A percentile compares a stretch with the other conserved stretches of the same genome.
Conservation (phyloP, 176 grass and related monocot species). For the Oryza australiensis region DNA sequence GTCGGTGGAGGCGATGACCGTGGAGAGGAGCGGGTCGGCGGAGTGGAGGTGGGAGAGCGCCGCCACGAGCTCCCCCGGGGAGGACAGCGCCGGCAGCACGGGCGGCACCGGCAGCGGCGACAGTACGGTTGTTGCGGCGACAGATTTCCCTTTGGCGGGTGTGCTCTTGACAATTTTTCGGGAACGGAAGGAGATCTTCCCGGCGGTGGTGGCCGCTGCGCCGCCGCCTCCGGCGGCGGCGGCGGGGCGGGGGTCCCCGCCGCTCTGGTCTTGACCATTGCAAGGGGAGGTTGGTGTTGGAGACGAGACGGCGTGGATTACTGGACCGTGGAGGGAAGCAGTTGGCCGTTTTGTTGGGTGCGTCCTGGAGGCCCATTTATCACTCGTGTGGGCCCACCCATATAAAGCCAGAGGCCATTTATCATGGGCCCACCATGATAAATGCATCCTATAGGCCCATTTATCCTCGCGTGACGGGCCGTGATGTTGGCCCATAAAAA, state of each 20-base stretch:
- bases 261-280: conserved; percentile 11
- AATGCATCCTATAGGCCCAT: too few species aligned
- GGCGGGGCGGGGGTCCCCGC: not conserved
- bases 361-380: not conserved
- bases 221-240: too few species aligned
- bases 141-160: conserved; percentile 1
- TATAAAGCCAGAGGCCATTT: not conserved
- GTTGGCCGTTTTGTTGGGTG: not conserved
- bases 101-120: not conserved
- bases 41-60: conserved; percentile 46
- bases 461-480: not conserved
- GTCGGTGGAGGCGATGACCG: conserved; percentile 42
- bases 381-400: not conserved
- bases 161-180: conserved; percentile 47
- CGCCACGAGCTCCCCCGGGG: conserved; percentile 15
- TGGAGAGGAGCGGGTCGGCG: conserved; percentile 43
- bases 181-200: conserved; percentile 48
- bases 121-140: not conserved
- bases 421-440: not conserved
- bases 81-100: conserved; percentile 23
- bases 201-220: not conserved
- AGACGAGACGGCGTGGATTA: not conserved
- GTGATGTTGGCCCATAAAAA: not conserved
- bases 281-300: not conserved
- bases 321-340: not conserved